Evolutionary conservation across 257 asterid genomes (phyloP), one percentile per base, ranked within the genome.

Genomic region (Primulina tabacum): DNA sequence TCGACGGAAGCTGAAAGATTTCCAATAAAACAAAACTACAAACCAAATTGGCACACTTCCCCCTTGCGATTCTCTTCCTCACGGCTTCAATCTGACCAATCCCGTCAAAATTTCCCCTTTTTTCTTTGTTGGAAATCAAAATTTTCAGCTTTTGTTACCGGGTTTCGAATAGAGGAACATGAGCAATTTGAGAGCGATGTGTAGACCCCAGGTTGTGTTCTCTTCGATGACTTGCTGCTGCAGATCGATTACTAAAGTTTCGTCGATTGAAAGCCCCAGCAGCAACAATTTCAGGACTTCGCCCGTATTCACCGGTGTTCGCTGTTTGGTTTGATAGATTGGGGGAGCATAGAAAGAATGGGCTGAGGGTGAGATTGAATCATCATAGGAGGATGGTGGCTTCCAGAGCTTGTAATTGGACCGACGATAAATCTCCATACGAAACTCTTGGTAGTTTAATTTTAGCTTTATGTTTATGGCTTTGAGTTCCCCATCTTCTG

Each of bases 371-470:
- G 70, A 79, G 84, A 75, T 80, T 82, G 80, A 86, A 88, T 77
- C 90, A 88, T 59, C 96, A 89, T 76, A 77, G 95, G 81, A 79
- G 90, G 75, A 89, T 83, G 88, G 94, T 82, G 67, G 83, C 90
- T 24, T 89, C 91, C 10, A 84, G 75, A 83, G 92, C 96, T 73
- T 82, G 90, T 30, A 85, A 89, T 80, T 93, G 99, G 97, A 80
- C 90, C 0, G 88, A 82, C 43, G 72, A 89, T 64, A 93, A 85
- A 70, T 90, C 98, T 60, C 98, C 98, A 0, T 90, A 93, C 47
- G 89, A 93, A 80, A 89, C 93, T 63, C 87, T 90, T 1, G 96
- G 97, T 93, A 78, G 52, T 4, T 66, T 5, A 35, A 9, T 57
- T 60, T 64, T 11, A 16, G 5, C 8, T 5, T 29, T 17, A 14